A percentile compares a stretch with the other conserved stretches of the same genome.
These are phyloP conservation scores for Trichosporon sp. DNA, from an alignment of 1,284 basidiomycete species.

Conservation along the genomic window DNA sequence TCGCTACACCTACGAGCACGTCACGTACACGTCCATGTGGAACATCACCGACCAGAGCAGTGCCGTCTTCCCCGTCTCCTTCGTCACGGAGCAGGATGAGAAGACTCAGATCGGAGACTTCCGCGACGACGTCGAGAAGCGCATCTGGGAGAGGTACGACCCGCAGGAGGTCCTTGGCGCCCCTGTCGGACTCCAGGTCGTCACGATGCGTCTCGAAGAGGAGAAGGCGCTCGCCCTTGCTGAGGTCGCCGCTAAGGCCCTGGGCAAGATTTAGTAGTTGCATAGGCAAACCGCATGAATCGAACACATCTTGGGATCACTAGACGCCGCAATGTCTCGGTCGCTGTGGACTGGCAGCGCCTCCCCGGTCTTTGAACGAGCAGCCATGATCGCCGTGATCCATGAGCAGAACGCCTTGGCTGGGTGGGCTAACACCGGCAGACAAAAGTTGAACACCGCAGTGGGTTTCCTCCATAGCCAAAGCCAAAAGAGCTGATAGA, in stretches of 20 bases:
- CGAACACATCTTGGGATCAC: not conserved
- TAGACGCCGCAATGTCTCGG: not conserved
- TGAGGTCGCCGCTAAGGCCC: constrained; percentile 32
- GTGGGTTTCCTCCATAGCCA: no score
- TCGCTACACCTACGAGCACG: constrained; percentile 39
- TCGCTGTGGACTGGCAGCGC: not conserved
- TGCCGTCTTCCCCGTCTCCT: constrained; percentile 69
- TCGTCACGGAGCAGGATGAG: constrained; percentile 60
- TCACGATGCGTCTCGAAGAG: constrained; percentile 67
- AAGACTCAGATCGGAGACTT: constrained; percentile 58
- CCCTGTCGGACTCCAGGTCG: constrained; percentile 70
- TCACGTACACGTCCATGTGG: constrained; percentile 49
- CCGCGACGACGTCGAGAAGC: constrained; percentile 60
- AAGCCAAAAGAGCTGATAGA: not conserved
- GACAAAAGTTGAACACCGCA: not conserved
- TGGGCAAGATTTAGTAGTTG: constrained; percentile 23
- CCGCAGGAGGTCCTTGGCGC: constrained; percentile 64
- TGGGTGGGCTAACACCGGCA: not conserved
- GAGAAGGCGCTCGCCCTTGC: constrained; percentile 48
- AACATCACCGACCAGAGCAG: constrained; percentile 46
- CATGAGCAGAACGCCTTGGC: not conserved
- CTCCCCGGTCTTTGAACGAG: not conserved
- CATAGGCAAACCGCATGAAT: not conserved
- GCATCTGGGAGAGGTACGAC: constrained; percentile 64
- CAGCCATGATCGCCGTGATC: not conserved